Conservation (phyloP, 2,329 filamentous ascomycete species). For the Venturia aucupariae region DNA sequence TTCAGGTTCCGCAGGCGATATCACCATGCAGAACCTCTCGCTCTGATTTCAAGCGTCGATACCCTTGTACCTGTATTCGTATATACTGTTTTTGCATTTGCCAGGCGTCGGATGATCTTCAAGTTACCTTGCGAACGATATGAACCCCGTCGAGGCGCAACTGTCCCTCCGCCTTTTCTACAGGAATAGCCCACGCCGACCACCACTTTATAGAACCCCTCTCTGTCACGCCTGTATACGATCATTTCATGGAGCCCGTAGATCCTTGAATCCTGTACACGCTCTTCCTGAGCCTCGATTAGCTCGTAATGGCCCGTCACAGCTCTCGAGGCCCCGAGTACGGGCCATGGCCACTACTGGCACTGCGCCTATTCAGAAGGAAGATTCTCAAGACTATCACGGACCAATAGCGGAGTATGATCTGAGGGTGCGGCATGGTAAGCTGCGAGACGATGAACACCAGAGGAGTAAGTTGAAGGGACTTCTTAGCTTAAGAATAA, state of each 20-base stretch:
- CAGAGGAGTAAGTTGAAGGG: slow-evolving; percentile 58
- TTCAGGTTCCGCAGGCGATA: background rate
- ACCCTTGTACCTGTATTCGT: background rate
- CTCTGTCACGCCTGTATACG: slow-evolving; percentile 5
- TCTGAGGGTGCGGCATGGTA: slow-evolving; percentile 61
- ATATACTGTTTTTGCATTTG: background rate
- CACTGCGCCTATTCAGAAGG: background rate
- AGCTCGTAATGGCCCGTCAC: background rate
- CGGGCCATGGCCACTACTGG: background rate
- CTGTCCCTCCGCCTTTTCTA: background rate
- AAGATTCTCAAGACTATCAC: slow-evolving; percentile 9
- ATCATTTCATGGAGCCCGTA: background rate
- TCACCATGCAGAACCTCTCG: background rate
- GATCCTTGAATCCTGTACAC: background rate
- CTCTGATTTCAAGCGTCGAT: background rate
- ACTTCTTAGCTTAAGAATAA: background rate
- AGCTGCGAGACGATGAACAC: slow-evolving; percentile 77
- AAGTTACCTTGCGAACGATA: slow-evolving; percentile 3
- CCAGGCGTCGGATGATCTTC: background rate
- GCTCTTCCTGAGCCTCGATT: background rate
- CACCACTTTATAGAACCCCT: background rate
- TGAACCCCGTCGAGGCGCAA: background rate
- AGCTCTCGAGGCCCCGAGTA: background rate
- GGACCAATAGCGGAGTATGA: slow-evolving; percentile 89
- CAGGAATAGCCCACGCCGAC: background rate